phyloP scores from a whole-genome alignment of 1,139 yeast species.

The Pichia sp. region DNA sequence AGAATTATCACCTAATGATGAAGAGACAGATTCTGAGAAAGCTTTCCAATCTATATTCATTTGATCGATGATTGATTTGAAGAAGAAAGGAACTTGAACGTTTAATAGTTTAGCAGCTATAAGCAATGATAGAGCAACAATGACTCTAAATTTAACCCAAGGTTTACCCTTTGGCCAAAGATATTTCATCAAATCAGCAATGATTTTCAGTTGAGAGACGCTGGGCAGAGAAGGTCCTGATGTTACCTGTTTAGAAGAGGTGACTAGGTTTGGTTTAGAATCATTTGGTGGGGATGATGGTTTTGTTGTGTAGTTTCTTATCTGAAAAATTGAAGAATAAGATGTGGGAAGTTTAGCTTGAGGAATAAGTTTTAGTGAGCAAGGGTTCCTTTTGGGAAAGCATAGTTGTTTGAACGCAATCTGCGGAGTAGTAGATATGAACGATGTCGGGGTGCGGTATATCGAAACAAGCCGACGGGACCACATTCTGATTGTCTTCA shows the following conservation, averaged over 20 bases:
- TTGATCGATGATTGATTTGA: conserved; percentile 79
- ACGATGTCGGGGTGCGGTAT: too few relatives aligned
- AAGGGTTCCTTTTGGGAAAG: too few relatives aligned
- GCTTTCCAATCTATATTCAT: conserved; percentile 87
- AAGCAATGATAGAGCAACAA: conserved; percentile 63
- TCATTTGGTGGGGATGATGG: background rate
- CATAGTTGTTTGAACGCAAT: too few relatives aligned
- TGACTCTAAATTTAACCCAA: conserved; percentile 66
- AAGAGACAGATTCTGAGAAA: conserved; percentile 40
- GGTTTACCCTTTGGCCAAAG: conserved; percentile 84
- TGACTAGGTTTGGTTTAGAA: conserved; percentile 15
- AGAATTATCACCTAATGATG: conserved; percentile 9
- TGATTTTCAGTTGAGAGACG: conserved; percentile 50
- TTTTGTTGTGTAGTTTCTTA: too few relatives aligned
- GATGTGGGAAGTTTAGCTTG: background rate
- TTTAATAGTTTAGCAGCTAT: conserved; percentile 77
- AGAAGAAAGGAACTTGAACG: conserved; percentile 93
- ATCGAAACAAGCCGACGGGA: too few relatives aligned
- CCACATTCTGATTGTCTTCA: too few relatives aligned
- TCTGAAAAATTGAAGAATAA: conserved; percentile 2
- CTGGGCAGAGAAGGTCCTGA: conserved; percentile 16
- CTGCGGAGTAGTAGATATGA: too few relatives aligned
- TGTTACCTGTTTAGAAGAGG: conserved; percentile 12
- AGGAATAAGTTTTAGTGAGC: too few relatives aligned
- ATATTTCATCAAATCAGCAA: conserved; percentile 58